Evolutionary conservation across 169 alveolate genomes (phyloP), one percentile per base, ranked within the genome.

Genomic region (Theileria parva): DNA sequence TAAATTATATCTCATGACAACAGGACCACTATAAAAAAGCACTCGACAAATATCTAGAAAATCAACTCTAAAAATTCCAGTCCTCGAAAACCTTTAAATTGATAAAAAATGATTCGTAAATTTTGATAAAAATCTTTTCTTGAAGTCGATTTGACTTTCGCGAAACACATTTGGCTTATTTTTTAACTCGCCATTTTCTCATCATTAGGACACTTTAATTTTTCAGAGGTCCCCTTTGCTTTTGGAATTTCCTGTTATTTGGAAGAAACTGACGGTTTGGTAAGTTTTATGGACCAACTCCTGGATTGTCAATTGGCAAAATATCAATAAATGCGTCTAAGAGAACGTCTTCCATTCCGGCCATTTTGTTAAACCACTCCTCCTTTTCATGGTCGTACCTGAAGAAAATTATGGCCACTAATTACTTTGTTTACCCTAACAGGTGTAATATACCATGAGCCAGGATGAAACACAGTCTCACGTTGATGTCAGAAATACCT

Each of bases 361-460:
- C 73, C 91, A 85, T 85, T 64, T 77, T 75, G 30, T 37, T 68
- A 50, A 57, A 85, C 61, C 79, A 86, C 48, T 37, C 66, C 5
- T 66, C 87, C 13, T 28, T 44, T 25, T 27, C 76, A 67, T 85
- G 91, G 65, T 85, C 87, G 85, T 85, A 78, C 12, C 89, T 83
- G 30, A 8, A n/a, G 28, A 0, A 5, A 57, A 44, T 73, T 21
- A 27, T 13, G 0, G n/a, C n/a, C 48, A 7, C 12, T 11, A 44
- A 55, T 23, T 48, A 9, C 15, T 28, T 4, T 21, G 8, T 80
- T 30, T 76, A 83, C 89, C 91, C 91, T n/a, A 85, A 34, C 13
- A 85, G 61, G 53, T 85, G 91, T 69, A 85, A 57, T 19, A 85
- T n/a, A 9, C 91, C 91, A 55, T 85, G 91, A 4, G 87, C 87